Evolutionary conservation across 2,329 filamentous ascomycete genomes (phyloP).

Genomic region (Gaeumannomyces sp.): DNA sequence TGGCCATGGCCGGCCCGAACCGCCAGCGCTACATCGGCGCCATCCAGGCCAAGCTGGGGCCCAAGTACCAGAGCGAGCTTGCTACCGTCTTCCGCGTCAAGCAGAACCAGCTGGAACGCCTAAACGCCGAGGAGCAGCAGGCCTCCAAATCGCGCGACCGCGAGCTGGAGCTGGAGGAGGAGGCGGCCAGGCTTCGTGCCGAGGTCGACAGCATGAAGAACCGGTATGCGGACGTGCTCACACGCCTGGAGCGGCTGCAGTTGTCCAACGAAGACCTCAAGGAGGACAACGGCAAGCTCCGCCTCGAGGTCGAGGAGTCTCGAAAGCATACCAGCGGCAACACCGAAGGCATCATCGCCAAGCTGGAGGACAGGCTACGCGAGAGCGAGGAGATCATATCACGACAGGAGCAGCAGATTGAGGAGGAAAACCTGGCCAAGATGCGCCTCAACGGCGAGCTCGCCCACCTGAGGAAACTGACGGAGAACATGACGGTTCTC

Average conservation of each 20-base stretch:
- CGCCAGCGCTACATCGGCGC: not conserved
- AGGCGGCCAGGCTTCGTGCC: slow-evolving; percentile 42
- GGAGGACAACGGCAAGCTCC: slow-evolving; percentile 51
- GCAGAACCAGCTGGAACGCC: not conserved
- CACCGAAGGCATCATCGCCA: slow-evolving; percentile 45
- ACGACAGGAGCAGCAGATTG: slow-evolving; percentile 59
- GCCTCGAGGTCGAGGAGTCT: slow-evolving; percentile 48
- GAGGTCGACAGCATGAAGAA: slow-evolving; percentile 49
- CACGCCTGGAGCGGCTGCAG: slow-evolving; percentile 53
- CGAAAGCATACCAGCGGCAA: slow-evolving; percentile 46
- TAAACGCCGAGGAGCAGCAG: not conserved
- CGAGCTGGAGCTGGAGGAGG: slow-evolving; percentile 51
- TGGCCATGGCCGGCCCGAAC: slow-evolving; percentile 2
- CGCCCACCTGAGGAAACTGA: slow-evolving; percentile 37
- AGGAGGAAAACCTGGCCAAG: slow-evolving; percentile 42
- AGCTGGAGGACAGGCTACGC: slow-evolving; percentile 50
- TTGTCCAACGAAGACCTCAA: slow-evolving; percentile 60
- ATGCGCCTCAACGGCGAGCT: slow-evolving; percentile 43
- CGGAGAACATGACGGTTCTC: slow-evolving; percentile 43
- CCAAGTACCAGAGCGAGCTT: slow-evolving; percentile 71
- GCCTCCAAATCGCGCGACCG: slow-evolving; percentile 37
- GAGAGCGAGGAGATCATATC: slow-evolving; percentile 69
- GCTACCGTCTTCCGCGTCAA: slow-evolving; percentile 45
- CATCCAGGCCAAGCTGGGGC: slow-evolving; percentile 1
- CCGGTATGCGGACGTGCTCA: slow-evolving; percentile 51